These are phyloP conservation scores for Thelonectria discophora DNA, from an alignment of 2,329 filamentous ascomycete species.

Conservation along the genomic window DNA sequence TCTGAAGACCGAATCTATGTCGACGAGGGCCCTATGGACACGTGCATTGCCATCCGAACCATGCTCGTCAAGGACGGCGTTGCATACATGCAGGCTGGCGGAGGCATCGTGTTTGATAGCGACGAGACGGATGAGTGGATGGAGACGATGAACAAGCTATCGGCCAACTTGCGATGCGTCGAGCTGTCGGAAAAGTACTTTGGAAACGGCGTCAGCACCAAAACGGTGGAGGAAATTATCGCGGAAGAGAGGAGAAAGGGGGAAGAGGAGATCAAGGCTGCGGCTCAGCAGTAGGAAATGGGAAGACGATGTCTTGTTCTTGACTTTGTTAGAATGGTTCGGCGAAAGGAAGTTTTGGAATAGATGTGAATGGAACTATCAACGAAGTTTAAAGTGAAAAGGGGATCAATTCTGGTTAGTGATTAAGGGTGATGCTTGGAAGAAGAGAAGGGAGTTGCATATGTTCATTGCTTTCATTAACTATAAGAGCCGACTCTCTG, in stretches of 20 bases:
- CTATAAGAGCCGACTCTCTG: too few relatives aligned
- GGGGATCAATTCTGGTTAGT: too few relatives aligned
- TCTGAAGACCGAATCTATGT: constrained; percentile 33
- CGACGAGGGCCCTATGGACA: constrained; percentile 90
- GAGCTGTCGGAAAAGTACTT: constrained; percentile 42
- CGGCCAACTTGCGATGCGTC: constrained; percentile 49
- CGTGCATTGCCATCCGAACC: constrained; percentile 81
- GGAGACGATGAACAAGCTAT: constrained; percentile 93
- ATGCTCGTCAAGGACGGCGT: constrained; percentile 94
- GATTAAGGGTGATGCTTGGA: too few relatives aligned
- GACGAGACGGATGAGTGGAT: constrained; percentile 93
- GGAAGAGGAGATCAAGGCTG: constrained; percentile 39
- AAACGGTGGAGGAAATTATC: constrained; percentile 41
- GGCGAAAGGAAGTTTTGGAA: background rate
- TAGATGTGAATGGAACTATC: too few relatives aligned
- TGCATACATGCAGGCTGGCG: constrained; percentile 89
- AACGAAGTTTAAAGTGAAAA: too few relatives aligned
- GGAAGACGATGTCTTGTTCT: background rate
- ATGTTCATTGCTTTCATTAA: too few relatives aligned
- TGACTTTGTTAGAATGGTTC: background rate
- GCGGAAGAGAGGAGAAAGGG: constrained; percentile 41
- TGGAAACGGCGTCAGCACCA: constrained; percentile 38
- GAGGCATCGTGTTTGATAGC: constrained; percentile 94
- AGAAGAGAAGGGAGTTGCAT: too few relatives aligned
- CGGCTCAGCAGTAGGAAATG: constrained; percentile 10